Base-by-base conservation (phyloP, 2,329 filamentous ascomycete genomes). In the Colletotrichum endophyticum region DNA sequence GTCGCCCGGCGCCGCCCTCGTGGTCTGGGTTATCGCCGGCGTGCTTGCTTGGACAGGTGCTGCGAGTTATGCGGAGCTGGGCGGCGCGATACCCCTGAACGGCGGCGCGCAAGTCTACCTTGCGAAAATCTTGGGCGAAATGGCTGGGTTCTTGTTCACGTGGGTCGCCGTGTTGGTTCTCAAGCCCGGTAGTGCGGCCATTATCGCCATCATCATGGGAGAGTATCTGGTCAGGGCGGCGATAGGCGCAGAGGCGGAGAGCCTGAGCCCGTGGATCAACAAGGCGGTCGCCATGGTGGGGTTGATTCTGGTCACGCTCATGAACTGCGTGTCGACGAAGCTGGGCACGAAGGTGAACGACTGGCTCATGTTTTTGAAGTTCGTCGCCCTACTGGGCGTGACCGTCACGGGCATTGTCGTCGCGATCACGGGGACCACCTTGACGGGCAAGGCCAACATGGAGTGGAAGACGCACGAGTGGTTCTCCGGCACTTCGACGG, bases 161-260 rank as follows among this genome's bases (percentile, higher is more conserved):
- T 99, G 97, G 97, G 96, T 95, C 68, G 96, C 97, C 1, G 95
- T 99, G 19, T 91, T 97, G 76, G 97, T 99, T 15, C 88, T 99
- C 77, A 99, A 98, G 86, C 97, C 97, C 1, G 97, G 97, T 4
- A 95, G 95, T 53, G 94, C 96, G 12, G 97, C 97, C 77, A 99
- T 99, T 82, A 95, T 99, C 79, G 91, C 96, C 79, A 98, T 99
- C 80, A 98, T 99, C 81, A 98, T 99, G 89, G 97, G 97, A 59
- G 97, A 99, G 86, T 99, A 99, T 83, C 88, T 98, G n/a, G 95
- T 98, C 70, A 91, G 96, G 63, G 96, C 96, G 16, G 90, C 94
- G 59, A 94, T 98, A 75, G 96, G 96, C 11, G 93, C 96, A n/a
- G 95, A 98, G 74, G 95, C 95, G 4, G 93, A 95, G 81, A 92